phyloP scores from a whole-genome alignment of 2,329 filamentous ascomycete species.

The Cladophialophora psammophila region DNA sequence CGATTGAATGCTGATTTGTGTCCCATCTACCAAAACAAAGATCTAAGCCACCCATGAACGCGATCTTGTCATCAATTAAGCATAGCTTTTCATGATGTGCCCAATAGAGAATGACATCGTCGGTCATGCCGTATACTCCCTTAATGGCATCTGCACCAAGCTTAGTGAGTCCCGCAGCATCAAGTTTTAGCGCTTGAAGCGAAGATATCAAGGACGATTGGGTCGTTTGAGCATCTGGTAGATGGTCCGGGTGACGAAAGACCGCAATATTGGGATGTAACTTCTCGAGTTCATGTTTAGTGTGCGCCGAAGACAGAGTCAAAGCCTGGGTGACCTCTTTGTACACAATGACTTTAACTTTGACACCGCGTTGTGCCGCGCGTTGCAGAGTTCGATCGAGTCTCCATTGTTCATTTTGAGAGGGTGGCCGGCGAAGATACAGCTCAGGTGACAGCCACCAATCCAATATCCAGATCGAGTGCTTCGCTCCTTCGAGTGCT shows the following conservation, averaged over 20 bases:
- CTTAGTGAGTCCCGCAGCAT: slow-evolving; percentile 64
- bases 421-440: slow-evolving; percentile 79
- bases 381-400: slow-evolving; percentile 82
- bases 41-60: slow-evolving; percentile 92
- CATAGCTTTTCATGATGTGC: slow-evolving; percentile 93
- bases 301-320: slow-evolving; percentile 74
- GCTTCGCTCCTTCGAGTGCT: slow-evolving; percentile 75
- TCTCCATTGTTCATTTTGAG: slow-evolving; percentile 81
- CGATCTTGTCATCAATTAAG: slow-evolving; percentile 76
- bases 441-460: slow-evolving; percentile 90
- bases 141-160: slow-evolving; percentile 77
- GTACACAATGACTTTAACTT: slow-evolving; percentile 86
- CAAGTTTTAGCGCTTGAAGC: slow-evolving; percentile 64
- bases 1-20: slow-evolving; percentile 83
- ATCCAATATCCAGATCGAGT: slow-evolving; percentile 81
- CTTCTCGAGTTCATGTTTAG: slow-evolving; percentile 77
- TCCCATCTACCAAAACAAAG: slow-evolving; percentile 90
- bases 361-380: slow-evolving; percentile 83
- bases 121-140: slow-evolving; percentile 79
- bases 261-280: slow-evolving; percentile 86
- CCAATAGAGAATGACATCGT: slow-evolving; percentile 87
- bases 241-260: slow-evolving; percentile 88
- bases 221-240: slow-evolving; percentile 74
- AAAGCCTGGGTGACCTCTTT: slow-evolving; percentile 87
- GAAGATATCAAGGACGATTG: slow-evolving; percentile 63